Conservation (phyloP, 2,329 filamentous ascomycete genomes). For the Tolypocladium ovalisporum region DNA sequence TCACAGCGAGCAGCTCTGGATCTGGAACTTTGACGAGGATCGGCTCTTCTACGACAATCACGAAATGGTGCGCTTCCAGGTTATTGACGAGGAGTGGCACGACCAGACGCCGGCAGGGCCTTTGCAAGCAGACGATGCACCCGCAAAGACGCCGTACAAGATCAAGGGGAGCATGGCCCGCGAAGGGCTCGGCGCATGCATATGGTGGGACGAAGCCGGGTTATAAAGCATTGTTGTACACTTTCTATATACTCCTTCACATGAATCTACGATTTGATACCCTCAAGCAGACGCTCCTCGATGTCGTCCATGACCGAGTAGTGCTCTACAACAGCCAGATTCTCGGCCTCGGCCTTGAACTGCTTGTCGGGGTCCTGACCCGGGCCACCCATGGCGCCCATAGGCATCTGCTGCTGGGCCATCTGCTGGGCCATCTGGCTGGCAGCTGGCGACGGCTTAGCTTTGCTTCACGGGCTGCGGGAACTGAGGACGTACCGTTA, state of each 20-base stretch:
- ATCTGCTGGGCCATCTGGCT: slow-evolving; percentile 90
- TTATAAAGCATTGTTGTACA: slow-evolving; percentile 9
- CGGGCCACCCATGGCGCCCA: slow-evolving; percentile 63
- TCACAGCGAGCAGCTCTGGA: slow-evolving; percentile 67
- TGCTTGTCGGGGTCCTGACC: slow-evolving; percentile 94
- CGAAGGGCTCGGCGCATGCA: slow-evolving; percentile 48
- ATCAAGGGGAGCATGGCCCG: slow-evolving; percentile 56
- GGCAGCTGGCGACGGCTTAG: slow-evolving; percentile 48
- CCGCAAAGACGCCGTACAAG: slow-evolving; percentile 59
- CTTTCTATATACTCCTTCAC: slow-evolving; percentile 1
- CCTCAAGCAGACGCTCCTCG: slow-evolving; percentile 68
- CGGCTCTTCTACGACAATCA: slow-evolving; percentile 81
- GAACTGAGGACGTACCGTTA: slow-evolving; percentile 59
- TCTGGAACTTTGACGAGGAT: slow-evolving; percentile 67
- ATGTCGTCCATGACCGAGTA: slow-evolving; percentile 83
- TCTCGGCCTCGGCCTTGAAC: slow-evolving; percentile 86
- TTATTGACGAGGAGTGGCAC: slow-evolving; percentile 83
- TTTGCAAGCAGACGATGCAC: slow-evolving; percentile 46
- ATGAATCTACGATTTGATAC: slow-evolving; percentile 28
- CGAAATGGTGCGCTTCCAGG: slow-evolving; percentile 77
- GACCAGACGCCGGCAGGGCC: slow-evolving; percentile 71
- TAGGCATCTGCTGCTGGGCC: slow-evolving; percentile 46
- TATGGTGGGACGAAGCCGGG: slow-evolving; percentile 46
- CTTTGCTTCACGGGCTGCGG: not conserved
- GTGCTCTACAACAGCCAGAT: slow-evolving; percentile 89